Evolutionary conservation across 345 rosid species (phyloP).

Genomic region (Adansonia digitata): DNA sequence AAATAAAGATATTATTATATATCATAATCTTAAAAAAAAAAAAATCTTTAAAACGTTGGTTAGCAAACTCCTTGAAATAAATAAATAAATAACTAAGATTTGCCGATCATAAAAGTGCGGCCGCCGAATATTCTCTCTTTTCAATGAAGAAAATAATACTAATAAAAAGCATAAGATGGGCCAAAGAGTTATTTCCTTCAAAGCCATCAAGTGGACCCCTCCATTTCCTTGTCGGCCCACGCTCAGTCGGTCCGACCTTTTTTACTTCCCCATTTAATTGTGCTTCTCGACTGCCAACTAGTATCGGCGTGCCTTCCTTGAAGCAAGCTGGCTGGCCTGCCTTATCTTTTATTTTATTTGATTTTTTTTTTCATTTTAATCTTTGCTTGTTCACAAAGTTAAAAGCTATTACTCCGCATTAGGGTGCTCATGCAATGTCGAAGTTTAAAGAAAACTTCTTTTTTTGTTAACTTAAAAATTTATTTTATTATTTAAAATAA

Average conservation of each 20-base stretch:
- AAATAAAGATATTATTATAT: too few species aligned
- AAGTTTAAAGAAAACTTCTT: too few species aligned
- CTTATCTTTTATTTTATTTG: too few species aligned
- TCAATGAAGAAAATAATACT: not conserved
- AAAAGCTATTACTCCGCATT: too few species aligned
- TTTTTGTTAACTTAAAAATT: too few species aligned
- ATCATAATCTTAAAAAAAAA: too few species aligned
- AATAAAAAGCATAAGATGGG: not conserved
- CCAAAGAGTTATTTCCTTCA: conserved; percentile 20
- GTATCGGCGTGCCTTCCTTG: not conserved
- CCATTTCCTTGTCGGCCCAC: conserved; percentile 40
- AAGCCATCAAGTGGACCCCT: conserved; percentile 37
- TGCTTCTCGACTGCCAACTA: conserved; percentile 12
- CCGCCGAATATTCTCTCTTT: conserved; percentile 39
- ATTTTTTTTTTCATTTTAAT: not conserved
- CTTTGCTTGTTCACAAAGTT: conserved; percentile 7
- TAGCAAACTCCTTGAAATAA: too few species aligned
- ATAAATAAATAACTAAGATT: conserved; percentile 15
- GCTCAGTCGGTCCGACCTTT: conserved; percentile 27
- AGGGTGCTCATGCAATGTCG: too few species aligned
- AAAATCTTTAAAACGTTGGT: too few species aligned
- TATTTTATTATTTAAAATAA: too few species aligned
- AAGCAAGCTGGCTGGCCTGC: too few species aligned
- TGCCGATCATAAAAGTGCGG: conserved; percentile 25
- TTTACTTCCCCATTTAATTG: conserved; percentile 15